Evolutionary conservation across 495 filamentous ascomycete species (phyloP).

Genomic region (Recurvomyces mirabilis): DNA sequence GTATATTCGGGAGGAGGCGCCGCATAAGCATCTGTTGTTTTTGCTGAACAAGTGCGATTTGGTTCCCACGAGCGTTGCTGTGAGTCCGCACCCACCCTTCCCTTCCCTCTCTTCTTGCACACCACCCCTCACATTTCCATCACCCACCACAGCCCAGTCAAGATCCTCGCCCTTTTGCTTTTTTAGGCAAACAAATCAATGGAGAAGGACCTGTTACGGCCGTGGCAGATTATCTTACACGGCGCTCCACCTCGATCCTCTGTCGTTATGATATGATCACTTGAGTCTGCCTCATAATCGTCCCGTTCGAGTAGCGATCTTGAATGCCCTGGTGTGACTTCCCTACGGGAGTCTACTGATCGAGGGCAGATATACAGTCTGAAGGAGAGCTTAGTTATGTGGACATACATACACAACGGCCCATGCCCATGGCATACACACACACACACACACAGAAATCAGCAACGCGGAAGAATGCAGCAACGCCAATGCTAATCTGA

Average conservation of each 20-base stretch:
- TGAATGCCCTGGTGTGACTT: slow-evolving; percentile 39
- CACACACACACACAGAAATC: no score
- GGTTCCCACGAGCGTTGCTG: slow-evolving; percentile 83
- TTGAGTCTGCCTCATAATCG: slow-evolving; percentile 35
- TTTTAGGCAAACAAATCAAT: slow-evolving; percentile 38
- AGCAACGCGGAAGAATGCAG: no score
- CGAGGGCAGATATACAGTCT: slow-evolving; percentile 37
- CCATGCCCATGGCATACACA: background rate
- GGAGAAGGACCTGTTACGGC: slow-evolving; percentile 90
- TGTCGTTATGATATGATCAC: slow-evolving; percentile 70
- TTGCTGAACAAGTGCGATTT: slow-evolving; percentile 94
- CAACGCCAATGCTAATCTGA: no score
- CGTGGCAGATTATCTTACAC: slow-evolving; percentile 70
- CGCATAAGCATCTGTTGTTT: slow-evolving; percentile 89
- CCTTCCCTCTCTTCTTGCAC: slow-evolving; percentile 54
- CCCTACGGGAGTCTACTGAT: no score
- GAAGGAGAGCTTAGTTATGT: slow-evolving; percentile 95
- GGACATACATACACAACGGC: slow-evolving; percentile 90
- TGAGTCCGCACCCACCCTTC: slow-evolving; percentile 47
- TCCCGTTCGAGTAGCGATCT: slow-evolving; percentile 85
- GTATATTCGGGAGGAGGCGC: slow-evolving; percentile 82
- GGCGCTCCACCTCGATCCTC: slow-evolving; percentile 18
- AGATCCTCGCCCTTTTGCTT: slow-evolving; percentile 70
- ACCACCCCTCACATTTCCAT: background rate
- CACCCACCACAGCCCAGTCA: slow-evolving; percentile 54